phyloP scores from a whole-genome alignment of 208 protist genomes.

The Leishmania major region DNA sequence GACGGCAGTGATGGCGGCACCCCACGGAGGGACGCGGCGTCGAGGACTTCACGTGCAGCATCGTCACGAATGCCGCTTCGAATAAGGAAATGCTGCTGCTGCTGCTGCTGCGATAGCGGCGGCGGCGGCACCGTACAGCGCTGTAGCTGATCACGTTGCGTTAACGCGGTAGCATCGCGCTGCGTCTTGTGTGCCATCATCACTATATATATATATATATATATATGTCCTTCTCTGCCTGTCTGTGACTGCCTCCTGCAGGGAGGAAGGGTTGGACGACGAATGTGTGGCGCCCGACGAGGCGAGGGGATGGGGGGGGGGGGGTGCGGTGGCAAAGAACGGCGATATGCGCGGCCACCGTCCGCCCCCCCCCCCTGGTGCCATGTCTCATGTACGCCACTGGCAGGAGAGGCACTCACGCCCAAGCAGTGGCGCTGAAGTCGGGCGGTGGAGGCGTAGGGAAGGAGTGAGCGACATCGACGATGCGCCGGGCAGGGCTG shows the following conservation, averaged over 20 bases:
- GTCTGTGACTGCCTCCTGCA: no score
- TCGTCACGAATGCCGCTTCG: not conserved
- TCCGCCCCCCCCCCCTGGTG: not conserved
- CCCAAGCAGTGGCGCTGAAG: not conserved
- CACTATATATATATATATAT: no score
- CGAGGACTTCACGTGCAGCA: not conserved
- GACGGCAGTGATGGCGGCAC: not conserved
- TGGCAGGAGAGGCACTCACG: not conserved
- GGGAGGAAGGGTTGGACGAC: not conserved
- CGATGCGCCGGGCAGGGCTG: not conserved
- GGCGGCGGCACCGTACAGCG: not conserved
- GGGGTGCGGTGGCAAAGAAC: not conserved
- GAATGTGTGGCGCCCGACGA: not conserved
- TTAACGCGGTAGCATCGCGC: not conserved
- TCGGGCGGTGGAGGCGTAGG: no score
- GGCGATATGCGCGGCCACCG: not conserved
- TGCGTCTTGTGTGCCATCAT: not conserved
- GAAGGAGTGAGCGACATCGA: not conserved
- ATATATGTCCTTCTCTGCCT: no score
- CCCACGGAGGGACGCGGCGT: not conserved
- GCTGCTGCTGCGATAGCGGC: not conserved
- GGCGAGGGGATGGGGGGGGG: no score
- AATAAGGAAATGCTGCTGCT: not conserved
- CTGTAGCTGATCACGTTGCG: not conserved
- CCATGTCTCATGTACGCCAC: not conserved